These are phyloP conservation scores for Afroboletus lepidellus DNA, from an alignment of 1,284 basidiomycete genomes.

Conservation along the genomic window DNA sequence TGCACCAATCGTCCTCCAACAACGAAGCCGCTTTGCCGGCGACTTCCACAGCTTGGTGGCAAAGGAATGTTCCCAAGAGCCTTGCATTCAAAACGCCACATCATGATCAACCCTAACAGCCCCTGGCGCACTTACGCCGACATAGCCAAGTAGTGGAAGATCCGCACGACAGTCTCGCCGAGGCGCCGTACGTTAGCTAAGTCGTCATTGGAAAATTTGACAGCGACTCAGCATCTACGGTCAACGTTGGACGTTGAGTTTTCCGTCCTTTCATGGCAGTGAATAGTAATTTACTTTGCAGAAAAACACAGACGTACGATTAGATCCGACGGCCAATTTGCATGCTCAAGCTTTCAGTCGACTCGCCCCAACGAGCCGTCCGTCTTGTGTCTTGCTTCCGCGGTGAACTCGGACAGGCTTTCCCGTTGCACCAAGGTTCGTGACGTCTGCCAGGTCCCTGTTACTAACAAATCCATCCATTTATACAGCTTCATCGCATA, in stretches of 20 bases:
- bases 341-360: neutral
- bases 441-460: neutral
- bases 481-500: neutral
- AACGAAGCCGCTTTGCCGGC: neutral
- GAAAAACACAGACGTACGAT: neutral
- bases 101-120: neutral
- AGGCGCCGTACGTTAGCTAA: neutral
- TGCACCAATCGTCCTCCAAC: too few species aligned
- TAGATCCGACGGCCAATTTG: neutral
- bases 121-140: neutral
- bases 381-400: neutral
- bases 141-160: neutral
- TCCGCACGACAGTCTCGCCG: too few species aligned
- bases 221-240: too few species aligned
- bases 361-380: neutral
- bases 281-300: neutral
- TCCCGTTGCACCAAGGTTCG: neutral
- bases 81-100: neutral
- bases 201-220: neutral
- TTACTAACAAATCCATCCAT: neutral
- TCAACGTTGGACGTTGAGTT: too few species aligned
- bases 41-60: conserved; percentile 9
- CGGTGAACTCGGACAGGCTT: neutral
- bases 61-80: too few species aligned
- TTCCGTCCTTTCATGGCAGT: neutral